Conservation (phyloP, 108 stramenopile species). For the Cyclotella distinguenda region DNA sequence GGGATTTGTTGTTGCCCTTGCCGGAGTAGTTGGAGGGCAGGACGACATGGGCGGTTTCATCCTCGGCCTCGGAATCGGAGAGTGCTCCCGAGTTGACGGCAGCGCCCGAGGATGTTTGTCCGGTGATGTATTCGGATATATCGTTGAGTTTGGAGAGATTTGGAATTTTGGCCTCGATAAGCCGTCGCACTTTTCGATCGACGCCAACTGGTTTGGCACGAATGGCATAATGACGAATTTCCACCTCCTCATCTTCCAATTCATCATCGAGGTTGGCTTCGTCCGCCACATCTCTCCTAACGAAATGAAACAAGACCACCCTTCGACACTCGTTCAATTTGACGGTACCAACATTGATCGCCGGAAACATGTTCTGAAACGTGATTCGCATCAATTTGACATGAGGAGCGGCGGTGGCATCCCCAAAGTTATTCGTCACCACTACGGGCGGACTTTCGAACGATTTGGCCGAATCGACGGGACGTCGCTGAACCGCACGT, state of each 20-base stretch:
- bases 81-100: constrained; percentile 40
- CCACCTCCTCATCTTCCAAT: constrained; percentile 71
- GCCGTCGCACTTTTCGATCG: constrained; percentile 84
- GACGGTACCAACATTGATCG: constrained; percentile 95
- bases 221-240: constrained; percentile 97
- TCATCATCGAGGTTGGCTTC: constrained; percentile 32
- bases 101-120: constrained; percentile 49
- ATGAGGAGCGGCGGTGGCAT: constrained; percentile 80
- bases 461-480: constrained; percentile 71
- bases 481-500: constrained; percentile 84
- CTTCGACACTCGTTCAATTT: constrained; percentile 92
- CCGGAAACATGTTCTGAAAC: constrained; percentile 99
- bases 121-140: constrained; percentile 94
- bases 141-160: constrained; percentile 90
- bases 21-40: constrained; percentile 86
- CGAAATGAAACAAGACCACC: constrained; percentile 91
- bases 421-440: constrained; percentile 99
- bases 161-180: constrained; percentile 92
- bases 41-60: constrained; percentile 70
- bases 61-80: constrained; percentile 90
- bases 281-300: constrained; percentile 39
- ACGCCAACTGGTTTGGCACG: constrained; percentile 95
- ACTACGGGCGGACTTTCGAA: constrained; percentile 86
- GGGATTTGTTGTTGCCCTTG: constrained; percentile 74
- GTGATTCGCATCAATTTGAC: constrained; percentile 96